Evolutionary conservation across 179 eudicot genomes (phyloP).

Genomic region (Spinacia oleracea): DNA sequence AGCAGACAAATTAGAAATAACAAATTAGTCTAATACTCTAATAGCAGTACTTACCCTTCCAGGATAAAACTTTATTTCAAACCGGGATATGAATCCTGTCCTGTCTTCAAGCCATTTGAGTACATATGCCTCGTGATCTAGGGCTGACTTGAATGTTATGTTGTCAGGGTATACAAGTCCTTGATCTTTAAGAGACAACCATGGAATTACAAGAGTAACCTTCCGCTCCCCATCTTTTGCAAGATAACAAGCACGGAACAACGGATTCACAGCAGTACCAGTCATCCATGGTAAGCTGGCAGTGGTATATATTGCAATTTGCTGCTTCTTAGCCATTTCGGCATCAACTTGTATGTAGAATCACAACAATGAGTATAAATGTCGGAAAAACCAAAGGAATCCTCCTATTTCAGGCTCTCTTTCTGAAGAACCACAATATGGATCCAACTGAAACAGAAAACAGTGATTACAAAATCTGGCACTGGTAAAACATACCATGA

Average conservation of each 20-base stretch:
- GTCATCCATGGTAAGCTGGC: constrained; percentile 99
- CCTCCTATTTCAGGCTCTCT: not conserved
- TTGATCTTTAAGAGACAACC: constrained; percentile 80
- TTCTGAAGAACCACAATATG: not conserved
- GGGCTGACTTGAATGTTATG: constrained; percentile 54
- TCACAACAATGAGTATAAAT: not conserved
- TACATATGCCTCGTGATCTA: constrained; percentile 76
- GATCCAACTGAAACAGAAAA: constrained; percentile 21
- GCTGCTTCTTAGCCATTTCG: constrained; percentile 71
- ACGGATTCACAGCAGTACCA: constrained; percentile 93
- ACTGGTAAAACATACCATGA: not conserved
- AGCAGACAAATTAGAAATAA: constrained; percentile 9
- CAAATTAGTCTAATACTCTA: not conserved
- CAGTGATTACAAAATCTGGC: not conserved
- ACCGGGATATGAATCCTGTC: constrained; percentile 52
- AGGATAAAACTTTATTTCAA: constrained; percentile 74
- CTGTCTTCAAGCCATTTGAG: constrained; percentile 86
- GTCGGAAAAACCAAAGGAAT: not conserved
- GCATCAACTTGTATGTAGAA: constrained; percentile 26
- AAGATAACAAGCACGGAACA: constrained; percentile 92
- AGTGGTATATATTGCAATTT: constrained; percentile 87
- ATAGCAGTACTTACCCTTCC: constrained; percentile 54
- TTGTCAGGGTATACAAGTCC: constrained; percentile 72
- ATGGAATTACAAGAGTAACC: constrained; percentile 87
- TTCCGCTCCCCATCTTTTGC: constrained; percentile 63